Evolutionary conservation across 139 green algal species (phyloP), one percentile per base, ranked within the genome.

Genomic region (Pseudopediastrum boryanum): DNA sequence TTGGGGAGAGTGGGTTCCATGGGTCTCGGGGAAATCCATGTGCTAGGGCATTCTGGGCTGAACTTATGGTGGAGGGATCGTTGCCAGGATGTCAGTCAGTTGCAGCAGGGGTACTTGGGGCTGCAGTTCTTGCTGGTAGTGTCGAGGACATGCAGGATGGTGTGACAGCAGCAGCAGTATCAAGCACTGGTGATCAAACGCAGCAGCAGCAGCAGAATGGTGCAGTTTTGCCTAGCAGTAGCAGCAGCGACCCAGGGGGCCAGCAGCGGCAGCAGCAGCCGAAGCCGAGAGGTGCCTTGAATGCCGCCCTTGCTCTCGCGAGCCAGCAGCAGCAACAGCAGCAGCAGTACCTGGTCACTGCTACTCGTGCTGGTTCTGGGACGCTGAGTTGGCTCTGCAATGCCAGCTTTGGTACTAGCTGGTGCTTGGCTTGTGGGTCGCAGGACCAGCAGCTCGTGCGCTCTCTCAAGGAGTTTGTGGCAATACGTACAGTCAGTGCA

Each of bases 391-490:
- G 21, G 48, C 16, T 44, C 35, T n/a, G 42, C 67, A 75, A 50
- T 42, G 8, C 69, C 46, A 44, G 27, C 0, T 27, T 48, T 3
- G 39, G 41, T 29, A n/a, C 56, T 42, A 23, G 56, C 39, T 36
- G 72, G 7, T 82, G 76, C 51, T 36, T 75, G 27, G 76, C 65
- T 3, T 82, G 76, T 64, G 76, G 76, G 4, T 76, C 64, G 2
- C 64, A 75, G 65, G 88, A 96, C 52, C 59, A 84, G 39, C 82
- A 94, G 78, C 83, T 98, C 80, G 90, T 97, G 84, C 77, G 85
- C 33, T 82, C 89, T 56, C 89, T 98, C 71, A 77, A 85, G 19
- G 84, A 94, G 13, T 98, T 98, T 81, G 90, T 98, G 65, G 79
- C 83, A 42, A 92, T 98, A 61, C 81, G 71, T 9, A 92, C 73